These are phyloP conservation scores for Poterioochromonas sp. DNA, from an alignment of 352 stramenopile genomes.

Conservation along the genomic window DNA sequence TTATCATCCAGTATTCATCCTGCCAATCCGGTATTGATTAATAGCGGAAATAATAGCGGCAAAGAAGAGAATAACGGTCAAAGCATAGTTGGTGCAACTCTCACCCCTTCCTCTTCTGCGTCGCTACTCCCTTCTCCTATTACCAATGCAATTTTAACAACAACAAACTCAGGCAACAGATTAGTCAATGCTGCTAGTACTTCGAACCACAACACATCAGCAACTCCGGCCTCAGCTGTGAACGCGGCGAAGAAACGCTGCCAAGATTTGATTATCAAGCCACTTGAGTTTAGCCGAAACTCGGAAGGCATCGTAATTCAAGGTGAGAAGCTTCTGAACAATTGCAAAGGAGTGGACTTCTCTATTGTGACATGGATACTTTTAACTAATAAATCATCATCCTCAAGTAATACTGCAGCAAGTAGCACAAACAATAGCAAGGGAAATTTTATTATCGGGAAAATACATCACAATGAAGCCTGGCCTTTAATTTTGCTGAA, in stretches of 20 bases:
- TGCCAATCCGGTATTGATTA: too few species aligned
- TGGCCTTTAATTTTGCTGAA: conserved; percentile 48
- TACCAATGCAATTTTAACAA: too few species aligned
- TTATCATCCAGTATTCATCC: too few species aligned
- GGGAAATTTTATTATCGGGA: conserved; percentile 57
- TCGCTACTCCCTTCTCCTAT: too few species aligned
- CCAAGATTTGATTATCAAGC: conserved; percentile 59
- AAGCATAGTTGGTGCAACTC: too few species aligned
- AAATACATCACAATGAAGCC: conserved; percentile 54
- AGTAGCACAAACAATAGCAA: conserved; percentile 38
- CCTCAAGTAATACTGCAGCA: conserved; percentile 23
- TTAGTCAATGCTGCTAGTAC: too few species aligned
- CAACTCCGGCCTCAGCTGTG: background rate
- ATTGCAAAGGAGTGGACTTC: conserved; percentile 59
- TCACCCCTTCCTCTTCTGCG: too few species aligned
- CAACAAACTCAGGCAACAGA: too few species aligned
- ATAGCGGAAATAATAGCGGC: too few species aligned
- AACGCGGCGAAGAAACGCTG: conserved; percentile 35
- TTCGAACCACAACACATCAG: too few species aligned
- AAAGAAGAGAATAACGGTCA: too few species aligned
- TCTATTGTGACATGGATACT: conserved; percentile 74
- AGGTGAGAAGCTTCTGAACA: conserved; percentile 56
- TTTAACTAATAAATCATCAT: conserved; percentile 38
- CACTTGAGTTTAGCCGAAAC: conserved; percentile 54
- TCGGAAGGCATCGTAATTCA: conserved; percentile 54